phyloP scores from a whole-genome alignment of 179 eudicot species.

The Gypsophila paniculata region DNA sequence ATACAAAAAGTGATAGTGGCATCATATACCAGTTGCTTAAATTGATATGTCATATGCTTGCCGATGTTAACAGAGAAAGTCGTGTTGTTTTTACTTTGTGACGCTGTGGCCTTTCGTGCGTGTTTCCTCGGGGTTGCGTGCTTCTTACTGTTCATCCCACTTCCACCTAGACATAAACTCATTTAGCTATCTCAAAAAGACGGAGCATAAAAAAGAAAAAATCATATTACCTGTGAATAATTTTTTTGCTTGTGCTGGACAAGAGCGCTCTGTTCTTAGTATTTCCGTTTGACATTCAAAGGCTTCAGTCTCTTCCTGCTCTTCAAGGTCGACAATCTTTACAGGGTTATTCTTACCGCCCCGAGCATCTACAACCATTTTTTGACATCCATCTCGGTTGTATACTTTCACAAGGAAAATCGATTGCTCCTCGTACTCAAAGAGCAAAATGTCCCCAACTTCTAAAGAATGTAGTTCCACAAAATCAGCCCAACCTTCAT shows the following conservation, averaged over 20 bases:
- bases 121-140: neutral
- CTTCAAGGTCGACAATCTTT: constrained; percentile 15
- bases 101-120: constrained; percentile 10
- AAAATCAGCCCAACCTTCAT: constrained; percentile 34
- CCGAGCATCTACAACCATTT: neutral
- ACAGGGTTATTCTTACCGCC: constrained; percentile 13
- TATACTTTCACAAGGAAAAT: constrained; percentile 30
- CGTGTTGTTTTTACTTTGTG: neutral
- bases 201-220: neutral
- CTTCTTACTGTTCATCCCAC: constrained; percentile 18
- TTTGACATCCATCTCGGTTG: constrained; percentile 28
- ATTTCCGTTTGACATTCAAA: neutral
- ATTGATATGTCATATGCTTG: constrained; percentile 24
- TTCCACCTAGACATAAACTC: constrained; percentile 15
- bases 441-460: constrained; percentile 29
- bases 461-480: constrained; percentile 28
- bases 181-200: neutral
- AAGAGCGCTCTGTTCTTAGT: neutral
- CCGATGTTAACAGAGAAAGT: constrained; percentile 24
- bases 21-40: constrained; percentile 19
- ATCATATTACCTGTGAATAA: neutral
- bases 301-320: constrained; percentile 17
- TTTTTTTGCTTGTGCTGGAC: neutral
- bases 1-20: neutral
- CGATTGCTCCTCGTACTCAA: constrained; percentile 29